Evolutionary conservation across 2,329 filamentous ascomycete genomes (phyloP).

Genomic region (Hyphodiscus sp.): DNA sequence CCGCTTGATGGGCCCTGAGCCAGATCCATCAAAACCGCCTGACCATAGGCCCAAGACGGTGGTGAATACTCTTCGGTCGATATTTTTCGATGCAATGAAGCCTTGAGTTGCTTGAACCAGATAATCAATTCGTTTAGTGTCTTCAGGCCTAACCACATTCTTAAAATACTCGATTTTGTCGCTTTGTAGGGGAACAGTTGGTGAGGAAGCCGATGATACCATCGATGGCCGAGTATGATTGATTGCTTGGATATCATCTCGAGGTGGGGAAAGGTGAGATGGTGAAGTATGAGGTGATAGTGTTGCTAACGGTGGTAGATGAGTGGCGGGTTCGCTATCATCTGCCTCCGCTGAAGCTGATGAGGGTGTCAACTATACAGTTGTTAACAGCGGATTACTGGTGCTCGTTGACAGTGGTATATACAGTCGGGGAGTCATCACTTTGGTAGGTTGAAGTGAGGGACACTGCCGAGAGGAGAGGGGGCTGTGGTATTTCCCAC

Average conservation of each 20-base stretch:
- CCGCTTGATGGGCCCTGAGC: neutral
- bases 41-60: neutral
- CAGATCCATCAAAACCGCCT: neutral
- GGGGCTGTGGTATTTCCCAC: no score
- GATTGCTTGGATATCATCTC: neutral
- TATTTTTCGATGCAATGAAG: neutral
- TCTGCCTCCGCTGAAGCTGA: neutral
- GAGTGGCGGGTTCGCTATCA: neutral
- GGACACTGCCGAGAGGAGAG: no score
- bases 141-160: neutral
- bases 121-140: neutral
- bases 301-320: neutral
- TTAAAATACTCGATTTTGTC: neutral
- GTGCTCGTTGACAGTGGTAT: no score
- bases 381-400: neutral
- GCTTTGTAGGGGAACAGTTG: neutral
- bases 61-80: neutral
- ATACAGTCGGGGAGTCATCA: no score
- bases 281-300: no score
- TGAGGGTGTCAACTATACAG: neutral
- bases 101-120: neutral
- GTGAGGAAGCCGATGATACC: neutral
- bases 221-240: neutral
- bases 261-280: no score
- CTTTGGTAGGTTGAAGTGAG: no score